Evolutionary conservation across 352 stramenopile genomes (phyloP), one percentile per base, ranked within the genome.

Genomic region (Saprolegnia parasitica): DNA sequence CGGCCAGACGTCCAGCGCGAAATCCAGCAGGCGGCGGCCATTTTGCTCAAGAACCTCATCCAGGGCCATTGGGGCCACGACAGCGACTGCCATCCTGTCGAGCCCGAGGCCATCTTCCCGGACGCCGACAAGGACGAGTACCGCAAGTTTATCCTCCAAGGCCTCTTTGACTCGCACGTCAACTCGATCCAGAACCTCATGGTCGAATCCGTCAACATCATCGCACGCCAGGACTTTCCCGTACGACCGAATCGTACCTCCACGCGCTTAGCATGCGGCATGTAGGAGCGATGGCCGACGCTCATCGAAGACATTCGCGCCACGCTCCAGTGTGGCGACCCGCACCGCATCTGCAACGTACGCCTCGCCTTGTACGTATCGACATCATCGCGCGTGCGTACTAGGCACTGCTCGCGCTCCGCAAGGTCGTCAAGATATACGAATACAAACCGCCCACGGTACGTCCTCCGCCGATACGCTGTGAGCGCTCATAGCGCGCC

Each of bases 401-500:
- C 54, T 90, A 98, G 77, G 88, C 95, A 16, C 77, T 99, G 29
- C 77, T 99, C 58, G 95, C 95, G 26, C 74, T 99, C 65, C 89
- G 97, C 45, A 98, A 98, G 75, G 83, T 99, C 46, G 95, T 97
- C 68, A 99, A 99, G 81, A 93, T 97, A 72, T 99, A 98, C 77
- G 97, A 99, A 78, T 99, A 98, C 86, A 98, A 98, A 73, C 82
- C 80, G 23, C 88, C 96, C 29, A 95, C 98, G 21, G 77, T 78
- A 76, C 71, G 20, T 71, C 8, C 23, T 10, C 6, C 56, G 8
- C 13, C 52, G 1, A 67, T 21, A 32, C 50, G 60, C 45, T 73
- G 15, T 35, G 35, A 76, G 4, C 4, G 6, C n/a, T 68, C 18
- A n/a, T 39, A 20, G 15, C 40, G 13, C 15, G 10, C 5, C 35